A percentile compares a stretch with the other conserved stretches of the same genome.
Evolutionary conservation across 495 filamentous ascomycete genomes (phyloP).

Genomic region (Geoglossum glabrum): DNA sequence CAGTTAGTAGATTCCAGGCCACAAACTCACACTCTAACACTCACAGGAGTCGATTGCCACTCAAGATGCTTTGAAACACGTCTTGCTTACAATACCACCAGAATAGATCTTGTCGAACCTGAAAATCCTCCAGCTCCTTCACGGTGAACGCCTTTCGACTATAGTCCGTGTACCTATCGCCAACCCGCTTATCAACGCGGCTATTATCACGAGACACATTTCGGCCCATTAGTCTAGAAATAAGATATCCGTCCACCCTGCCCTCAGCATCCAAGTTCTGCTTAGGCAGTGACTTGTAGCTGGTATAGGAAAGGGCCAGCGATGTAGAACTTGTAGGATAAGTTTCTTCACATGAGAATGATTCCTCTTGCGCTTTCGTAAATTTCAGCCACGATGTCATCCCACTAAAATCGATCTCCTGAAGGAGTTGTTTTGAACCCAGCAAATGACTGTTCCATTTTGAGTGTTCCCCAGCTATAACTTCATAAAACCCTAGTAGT

Average conservation of each 20-base stretch:
- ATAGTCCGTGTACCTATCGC: background rate
- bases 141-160: slow-evolving; percentile 28
- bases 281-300: background rate
- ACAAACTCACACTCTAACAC: slow-evolving; percentile 17
- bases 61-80: slow-evolving; percentile 72
- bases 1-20: slow-evolving; percentile 1
- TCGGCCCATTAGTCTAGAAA: slow-evolving; percentile 26
- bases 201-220: slow-evolving; percentile 23
- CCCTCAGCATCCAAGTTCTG: background rate
- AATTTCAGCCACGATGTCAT: slow-evolving; percentile 36
- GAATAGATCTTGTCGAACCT: slow-evolving; percentile 68
- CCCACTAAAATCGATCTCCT: slow-evolving; percentile 57
- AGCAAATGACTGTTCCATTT: slow-evolving; percentile 90
- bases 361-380: slow-evolving; percentile 1
- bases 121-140: slow-evolving; percentile 58
- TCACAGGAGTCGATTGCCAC: slow-evolving; percentile 69
- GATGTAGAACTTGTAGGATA: background rate
- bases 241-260: slow-evolving; percentile 14
- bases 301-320: background rate
- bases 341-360: background rate
- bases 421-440: slow-evolving; percentile 63
- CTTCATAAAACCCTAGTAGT: slow-evolving; percentile 83
- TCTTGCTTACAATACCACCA: slow-evolving; percentile 98
- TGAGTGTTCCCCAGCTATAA: slow-evolving; percentile 81
- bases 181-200: slow-evolving; percentile 16